A percentile compares a stretch with the other conserved stretches of the same genome.
Conservation (phyloP, 306 rosid species). For the Senna tora region DNA sequence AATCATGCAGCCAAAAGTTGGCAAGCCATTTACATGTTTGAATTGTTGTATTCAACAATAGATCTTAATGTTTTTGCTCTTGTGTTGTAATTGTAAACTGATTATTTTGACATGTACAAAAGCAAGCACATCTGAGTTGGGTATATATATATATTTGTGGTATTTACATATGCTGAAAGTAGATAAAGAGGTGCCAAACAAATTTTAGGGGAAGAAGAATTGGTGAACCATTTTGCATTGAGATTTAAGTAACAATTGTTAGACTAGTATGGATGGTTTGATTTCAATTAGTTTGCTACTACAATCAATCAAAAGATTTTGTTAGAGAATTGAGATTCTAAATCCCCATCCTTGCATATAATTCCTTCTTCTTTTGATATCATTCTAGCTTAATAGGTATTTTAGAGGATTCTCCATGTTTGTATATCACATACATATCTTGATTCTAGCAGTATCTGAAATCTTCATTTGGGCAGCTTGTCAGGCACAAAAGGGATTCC, state of each 20-base stretch:
- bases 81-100: background rate
- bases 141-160: background rate
- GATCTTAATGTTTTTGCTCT: background rate
- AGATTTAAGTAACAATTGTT: background rate
- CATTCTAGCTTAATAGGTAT: background rate
- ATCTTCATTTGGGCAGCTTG: conserved; percentile 49
- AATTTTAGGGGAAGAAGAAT: background rate
- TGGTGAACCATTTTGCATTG: background rate
- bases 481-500: conserved; percentile 46
- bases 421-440: background rate
- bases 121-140: background rate
- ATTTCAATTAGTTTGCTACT: background rate
- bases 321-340: background rate
- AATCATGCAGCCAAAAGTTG: conserved; percentile 34
- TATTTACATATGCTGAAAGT: conserved; percentile 1
- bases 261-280: background rate
- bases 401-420: conserved; percentile 21
- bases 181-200: background rate
- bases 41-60: conserved; percentile 7
- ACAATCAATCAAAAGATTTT: background rate
- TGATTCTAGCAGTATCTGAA: conserved; percentile 20
- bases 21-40: conserved; percentile 20
- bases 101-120: background rate
- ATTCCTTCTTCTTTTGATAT: conserved; percentile 3
- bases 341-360: conserved; percentile 11